These are phyloP conservation scores for Sordariomycetes sp. DNA, from an alignment of 2,329 filamentous ascomycete species.

Conservation along the genomic window DNA sequence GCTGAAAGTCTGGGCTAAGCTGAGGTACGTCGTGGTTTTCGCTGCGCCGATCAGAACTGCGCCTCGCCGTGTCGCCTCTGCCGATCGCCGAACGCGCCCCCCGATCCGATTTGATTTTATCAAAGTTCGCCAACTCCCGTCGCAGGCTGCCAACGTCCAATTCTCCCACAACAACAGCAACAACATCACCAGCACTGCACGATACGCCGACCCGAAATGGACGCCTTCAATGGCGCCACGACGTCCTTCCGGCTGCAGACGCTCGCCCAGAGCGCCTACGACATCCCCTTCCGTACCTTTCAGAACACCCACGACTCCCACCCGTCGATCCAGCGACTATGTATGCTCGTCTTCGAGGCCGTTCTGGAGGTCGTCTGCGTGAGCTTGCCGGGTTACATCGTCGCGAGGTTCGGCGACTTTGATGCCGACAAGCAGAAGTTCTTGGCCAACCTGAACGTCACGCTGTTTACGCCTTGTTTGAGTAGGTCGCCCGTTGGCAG, in stretches of 20 bases:
- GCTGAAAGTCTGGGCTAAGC: too few relatives aligned
- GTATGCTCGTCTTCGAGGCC: conserved; percentile 84
- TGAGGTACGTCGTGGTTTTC: too few relatives aligned
- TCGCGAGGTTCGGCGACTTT: conserved; percentile 85
- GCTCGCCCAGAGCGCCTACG: conserved; percentile 26
- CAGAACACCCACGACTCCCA: conserved; percentile 41
- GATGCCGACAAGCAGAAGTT: conserved; percentile 96
- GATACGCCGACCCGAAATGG: conserved; percentile 18
- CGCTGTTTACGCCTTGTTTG: conserved; percentile 92
- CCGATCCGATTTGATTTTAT: too few relatives aligned
- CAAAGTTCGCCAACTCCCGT: too few relatives aligned
- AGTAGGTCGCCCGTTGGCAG: conserved; percentile 48
- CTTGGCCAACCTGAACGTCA: conserved; percentile 90
- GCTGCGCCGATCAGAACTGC: too few relatives aligned
- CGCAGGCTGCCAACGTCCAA: too few relatives aligned
- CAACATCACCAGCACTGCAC: neutral
- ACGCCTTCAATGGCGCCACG: conserved; percentile 27
- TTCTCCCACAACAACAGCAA: too few relatives aligned
- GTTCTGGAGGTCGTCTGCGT: conserved; percentile 94
- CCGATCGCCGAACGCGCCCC: too few relatives aligned
- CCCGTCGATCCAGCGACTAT: conserved; percentile 59
- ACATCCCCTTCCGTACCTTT: conserved; percentile 31
- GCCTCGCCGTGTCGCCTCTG: too few relatives aligned
- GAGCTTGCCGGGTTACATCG: conserved; percentile 85
- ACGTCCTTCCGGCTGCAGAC: conserved; percentile 33